These are phyloP conservation scores for Heterobasidion occidentale DNA, from an alignment of 1,284 basidiomycete species.

Conservation along the genomic window DNA sequence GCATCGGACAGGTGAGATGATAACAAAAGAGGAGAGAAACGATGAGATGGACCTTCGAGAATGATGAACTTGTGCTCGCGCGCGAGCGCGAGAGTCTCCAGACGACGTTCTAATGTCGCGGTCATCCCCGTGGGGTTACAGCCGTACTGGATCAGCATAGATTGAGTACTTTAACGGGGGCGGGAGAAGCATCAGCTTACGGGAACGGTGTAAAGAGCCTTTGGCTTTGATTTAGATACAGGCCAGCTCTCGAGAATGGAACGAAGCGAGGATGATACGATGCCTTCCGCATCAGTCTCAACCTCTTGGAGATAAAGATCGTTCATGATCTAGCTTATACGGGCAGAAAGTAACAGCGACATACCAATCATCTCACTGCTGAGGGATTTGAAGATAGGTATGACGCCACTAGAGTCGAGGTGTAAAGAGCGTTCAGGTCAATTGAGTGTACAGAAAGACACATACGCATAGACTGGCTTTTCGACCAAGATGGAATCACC, in stretches of 20 bases:
- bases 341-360: constrained; percentile 11
- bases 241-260: constrained; percentile 75
- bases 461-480: constrained; percentile 80
- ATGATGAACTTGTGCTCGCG: constrained; percentile 76
- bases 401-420: constrained; percentile 40
- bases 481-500: constrained; percentile 85
- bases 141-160: constrained; percentile 46
- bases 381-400: constrained; percentile 52
- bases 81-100: constrained; percentile 71
- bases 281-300: constrained; percentile 72
- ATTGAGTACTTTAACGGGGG: background rate
- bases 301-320: constrained; percentile 50
- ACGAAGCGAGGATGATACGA: constrained; percentile 58
- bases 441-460: constrained; percentile 5
- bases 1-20: background rate
- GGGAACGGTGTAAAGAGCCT: constrained; percentile 79
- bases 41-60: constrained; percentile 55
- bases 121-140: constrained; percentile 84
- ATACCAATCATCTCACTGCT: constrained; percentile 59
- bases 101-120: constrained; percentile 64
- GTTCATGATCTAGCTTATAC: background rate
- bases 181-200: constrained; percentile 25
- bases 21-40: constrained; percentile 9
- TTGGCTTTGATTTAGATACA: constrained; percentile 63
- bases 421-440: constrained; percentile 1